A percentile compares a stretch with the other conserved stretches of the same genome.
phyloP scores from a whole-genome alignment of 192 early-diverging fungal species.

The Polychytrium aggregatum region DNA sequence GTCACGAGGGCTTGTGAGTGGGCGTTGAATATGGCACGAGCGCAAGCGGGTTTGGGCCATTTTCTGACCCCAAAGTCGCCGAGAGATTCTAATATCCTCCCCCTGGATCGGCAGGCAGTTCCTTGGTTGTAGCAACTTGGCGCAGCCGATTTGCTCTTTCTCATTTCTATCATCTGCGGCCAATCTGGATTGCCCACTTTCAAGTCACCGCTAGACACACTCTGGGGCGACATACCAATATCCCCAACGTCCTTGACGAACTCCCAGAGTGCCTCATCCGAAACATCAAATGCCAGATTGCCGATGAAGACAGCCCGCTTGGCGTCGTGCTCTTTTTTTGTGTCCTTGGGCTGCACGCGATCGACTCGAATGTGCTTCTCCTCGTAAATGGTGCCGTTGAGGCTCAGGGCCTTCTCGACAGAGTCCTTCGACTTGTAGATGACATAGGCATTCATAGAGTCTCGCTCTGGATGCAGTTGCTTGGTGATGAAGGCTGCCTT shows the following conservation, averaged over 20 bases:
- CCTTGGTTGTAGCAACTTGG: too few relatives aligned
- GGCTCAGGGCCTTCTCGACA: slow-evolving; percentile 44
- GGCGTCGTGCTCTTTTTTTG: slow-evolving; percentile 48
- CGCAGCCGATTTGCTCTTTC: too few relatives aligned
- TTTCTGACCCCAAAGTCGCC: too few relatives aligned
- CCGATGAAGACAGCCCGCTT: slow-evolving; percentile 59
- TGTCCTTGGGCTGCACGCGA: slow-evolving; percentile 9
- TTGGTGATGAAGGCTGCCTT: slow-evolving; percentile 75
- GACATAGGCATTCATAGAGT: slow-evolving; percentile 81
- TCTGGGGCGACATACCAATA: slow-evolving; percentile 21
- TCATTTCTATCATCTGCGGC: too few relatives aligned
- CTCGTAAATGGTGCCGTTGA: slow-evolving; percentile 74
- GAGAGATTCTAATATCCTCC: too few relatives aligned
- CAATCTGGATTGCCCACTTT: slow-evolving; percentile 40
- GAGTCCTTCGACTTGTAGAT: slow-evolving; percentile 58
- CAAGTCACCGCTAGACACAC: slow-evolving; percentile 63
- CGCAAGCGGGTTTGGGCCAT: too few relatives aligned
- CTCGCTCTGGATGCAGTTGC: slow-evolving; percentile 73
- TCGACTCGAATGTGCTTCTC: slow-evolving; percentile 88
- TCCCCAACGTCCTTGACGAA: slow-evolving; percentile 36
- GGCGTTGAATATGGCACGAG: too few relatives aligned
- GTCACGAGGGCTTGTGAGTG: too few relatives aligned
- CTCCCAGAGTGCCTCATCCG: slow-evolving; percentile 30
- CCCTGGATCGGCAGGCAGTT: too few relatives aligned
- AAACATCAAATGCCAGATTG: slow-evolving; percentile 40